Evolutionary conservation across 2,329 filamentous ascomycete genomes (phyloP), one percentile per base, ranked within the genome.

Genomic region (Trichoderma sp.): DNA sequence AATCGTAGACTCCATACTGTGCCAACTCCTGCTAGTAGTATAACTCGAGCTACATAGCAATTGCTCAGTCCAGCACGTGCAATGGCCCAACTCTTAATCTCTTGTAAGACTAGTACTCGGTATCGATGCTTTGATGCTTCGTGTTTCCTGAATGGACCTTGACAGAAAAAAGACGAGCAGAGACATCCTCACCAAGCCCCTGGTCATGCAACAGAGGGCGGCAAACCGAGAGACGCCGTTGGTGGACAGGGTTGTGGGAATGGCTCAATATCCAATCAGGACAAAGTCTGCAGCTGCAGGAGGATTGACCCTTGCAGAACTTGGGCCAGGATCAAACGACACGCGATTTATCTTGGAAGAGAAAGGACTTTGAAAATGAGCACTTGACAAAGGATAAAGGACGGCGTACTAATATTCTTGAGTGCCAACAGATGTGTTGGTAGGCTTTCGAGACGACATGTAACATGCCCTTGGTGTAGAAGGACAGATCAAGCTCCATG

Each of bases 161-260:
- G 5, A 48, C n/a, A 24, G 14, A 19, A 55, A 39, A 19, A 24
- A 55, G 14, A 7, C 30, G 51, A 41, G 26, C 30, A 55, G 5
- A 55, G 17, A 19, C 51, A 43, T 43, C n/a, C 30, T 54, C 7
- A 48, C 39, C n/a, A 58, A 24, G 54, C 43, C 41, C 41, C 26
- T 34, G 57, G 10, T 48, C 30, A 58, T 52, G 50, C n/a, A 21
- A 51, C 45, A 64, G 6, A 52, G 21, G 64, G 67, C 67, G 67
- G 67, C 47, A 65, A 68, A 68, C 65, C 28, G 51, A 48, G 55
- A 50, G 50, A 39, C 45, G 28, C 60, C 48, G 62, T 68, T 68
- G 67, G 65, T 43, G 17, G 30, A 55, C 28, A 17, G 48, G 7
- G n/a, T 7, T 26, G 44, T 61, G 50, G 51, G 44, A 59, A 44